Conservation (phyloP, 441 rosid genomes). For the Raphanus hybrid region DNA sequence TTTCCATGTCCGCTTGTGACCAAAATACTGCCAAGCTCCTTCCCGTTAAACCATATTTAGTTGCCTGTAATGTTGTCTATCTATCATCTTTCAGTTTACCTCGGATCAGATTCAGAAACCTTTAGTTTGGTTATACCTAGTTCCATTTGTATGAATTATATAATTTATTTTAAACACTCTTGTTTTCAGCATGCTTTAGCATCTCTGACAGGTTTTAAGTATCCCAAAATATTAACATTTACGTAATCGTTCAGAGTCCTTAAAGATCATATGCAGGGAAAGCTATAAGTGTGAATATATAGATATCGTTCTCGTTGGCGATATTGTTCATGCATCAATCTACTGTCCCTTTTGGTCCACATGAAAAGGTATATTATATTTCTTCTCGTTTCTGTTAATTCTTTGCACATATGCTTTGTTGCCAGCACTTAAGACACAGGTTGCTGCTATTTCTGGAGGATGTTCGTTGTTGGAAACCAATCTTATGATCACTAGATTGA, state of each 20-base stretch:
- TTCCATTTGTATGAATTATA: slow-evolving; percentile 57
- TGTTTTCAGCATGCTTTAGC: slow-evolving; percentile 17
- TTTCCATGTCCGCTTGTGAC: slow-evolving; percentile 61
- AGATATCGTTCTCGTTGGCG: not conserved
- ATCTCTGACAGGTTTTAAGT: slow-evolving; percentile 16
- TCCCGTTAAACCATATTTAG: slow-evolving; percentile 67
- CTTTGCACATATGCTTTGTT: slow-evolving; percentile 19
- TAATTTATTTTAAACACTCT: slow-evolving; percentile 23
- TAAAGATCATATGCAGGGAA: slow-evolving; percentile 39
- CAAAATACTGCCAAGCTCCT: slow-evolving; percentile 67
- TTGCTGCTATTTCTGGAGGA: slow-evolving; percentile 19
- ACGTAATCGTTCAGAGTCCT: not conserved
- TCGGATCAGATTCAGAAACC: slow-evolving; percentile 49
- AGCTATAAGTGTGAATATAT: slow-evolving; percentile 8
- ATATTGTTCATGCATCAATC: slow-evolving; percentile 19
- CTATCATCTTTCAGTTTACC: slow-evolving; percentile 27
- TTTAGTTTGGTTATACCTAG: slow-evolving; percentile 48
- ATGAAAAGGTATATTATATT: slow-evolving; percentile 26
- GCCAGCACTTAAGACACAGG: slow-evolving; percentile 17
- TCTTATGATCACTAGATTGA: slow-evolving; percentile 12
- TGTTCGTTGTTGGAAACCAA: not conserved
- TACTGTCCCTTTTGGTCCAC: slow-evolving; percentile 24
- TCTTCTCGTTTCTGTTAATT: not conserved
- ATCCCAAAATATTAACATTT: slow-evolving; percentile 4
- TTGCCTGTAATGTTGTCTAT: slow-evolving; percentile 43